Evolutionary conservation across 2,329 filamentous ascomycete species (phyloP), one percentile per base, ranked within the genome.

Genomic region (Fusarium sp.): DNA sequence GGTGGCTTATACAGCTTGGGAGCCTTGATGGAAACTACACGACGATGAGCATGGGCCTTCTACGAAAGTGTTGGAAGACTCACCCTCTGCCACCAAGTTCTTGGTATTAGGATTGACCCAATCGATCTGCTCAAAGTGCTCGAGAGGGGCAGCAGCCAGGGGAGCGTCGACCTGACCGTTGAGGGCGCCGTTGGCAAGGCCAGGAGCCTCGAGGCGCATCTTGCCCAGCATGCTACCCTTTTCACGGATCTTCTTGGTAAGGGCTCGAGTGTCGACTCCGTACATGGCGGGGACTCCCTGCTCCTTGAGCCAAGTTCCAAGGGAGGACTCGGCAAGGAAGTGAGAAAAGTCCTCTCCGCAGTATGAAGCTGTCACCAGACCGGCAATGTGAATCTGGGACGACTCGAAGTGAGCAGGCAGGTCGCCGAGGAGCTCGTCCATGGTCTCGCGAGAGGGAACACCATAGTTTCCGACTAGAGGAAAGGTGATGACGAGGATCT

Each of bases 401-500:
- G 96, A 93, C 85, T 99, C 96, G 82, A 99, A 98, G 85, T 98
- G 90, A 73, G 94, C 95, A 35, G 96, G 95, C 66, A 98, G 89
- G 79, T 95, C 93, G 80, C 92, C 90, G 60, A 98, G 90, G 64
- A 98, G 88, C 81, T 94, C 91, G 83, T 98, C 96, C 85, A 94
- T 89, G 63, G 92, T 90, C 74, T 97, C 93, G 77, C 95, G 90
- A 58, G 94, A 94, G 63, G 96, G 96, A 31, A 98, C 96, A 83
- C 96, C 96, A 86, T 99, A 99, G 88, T 98, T 99, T 83, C 96
- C 96, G 69, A 98, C 93, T 42, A 98, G 88, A 68, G 96, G 96
- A 83, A 98, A 98, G 63, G 96, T 99, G 80, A 98, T 92, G 84
- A 98, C 95, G 78, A 99, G 89, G 78, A 99, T 98, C 86, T 99